Percentiles rank a stretch among this genome's conserved stretches.
Evolutionary conservation across 1,139 yeast species (phyloP).

Genomic region (Scheffersomyces titani): DNA sequence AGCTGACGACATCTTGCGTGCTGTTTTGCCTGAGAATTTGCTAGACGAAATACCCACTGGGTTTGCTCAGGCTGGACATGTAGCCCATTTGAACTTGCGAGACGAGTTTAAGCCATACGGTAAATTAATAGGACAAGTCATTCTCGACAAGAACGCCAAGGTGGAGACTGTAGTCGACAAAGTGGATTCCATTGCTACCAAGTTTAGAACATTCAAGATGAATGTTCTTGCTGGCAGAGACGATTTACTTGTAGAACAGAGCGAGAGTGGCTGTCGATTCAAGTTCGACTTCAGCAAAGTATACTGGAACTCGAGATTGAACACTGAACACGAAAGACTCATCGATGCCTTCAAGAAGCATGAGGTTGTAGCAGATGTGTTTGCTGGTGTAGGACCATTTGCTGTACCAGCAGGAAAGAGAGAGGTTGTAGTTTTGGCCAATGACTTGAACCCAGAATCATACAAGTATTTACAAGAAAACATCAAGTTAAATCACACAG

Average conservation of each 20-base stretch:
- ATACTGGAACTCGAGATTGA: conserved; percentile 95
- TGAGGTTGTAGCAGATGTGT: conserved; percentile 87
- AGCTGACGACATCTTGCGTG: conserved; percentile 77
- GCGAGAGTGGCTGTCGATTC: conserved; percentile 84
- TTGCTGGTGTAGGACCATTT: conserved; percentile 99
- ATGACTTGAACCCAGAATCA: conserved; percentile 90
- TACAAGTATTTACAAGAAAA: conserved; percentile 69
- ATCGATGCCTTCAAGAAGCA: conserved; percentile 60
- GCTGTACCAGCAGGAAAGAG: conserved; percentile 95
- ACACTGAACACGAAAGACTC: conserved; percentile 88
- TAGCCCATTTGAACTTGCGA: conserved; percentile 87
- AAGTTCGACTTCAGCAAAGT: conserved; percentile 89
- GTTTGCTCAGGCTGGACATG: conserved; percentile 92
- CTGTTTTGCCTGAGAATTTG: conserved; percentile 73
- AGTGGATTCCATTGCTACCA: conserved; percentile 80
- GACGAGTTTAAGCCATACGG: conserved; percentile 87
- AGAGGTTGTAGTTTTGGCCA: conserved; percentile 78
- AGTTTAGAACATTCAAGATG: conserved; percentile 92
- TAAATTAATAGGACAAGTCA: conserved; percentile 80
- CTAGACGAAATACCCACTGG: conserved; percentile 83
- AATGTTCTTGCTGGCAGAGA: conserved; percentile 84
- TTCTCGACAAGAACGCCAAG: conserved; percentile 79
- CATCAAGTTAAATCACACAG: conserved; percentile 63
- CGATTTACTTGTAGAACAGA: conserved; percentile 79
- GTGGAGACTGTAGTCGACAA: conserved; percentile 94